Evolutionary conservation across 2,329 filamentous ascomycete genomes (phyloP).

Genomic region (Apiospora arundinis): DNA sequence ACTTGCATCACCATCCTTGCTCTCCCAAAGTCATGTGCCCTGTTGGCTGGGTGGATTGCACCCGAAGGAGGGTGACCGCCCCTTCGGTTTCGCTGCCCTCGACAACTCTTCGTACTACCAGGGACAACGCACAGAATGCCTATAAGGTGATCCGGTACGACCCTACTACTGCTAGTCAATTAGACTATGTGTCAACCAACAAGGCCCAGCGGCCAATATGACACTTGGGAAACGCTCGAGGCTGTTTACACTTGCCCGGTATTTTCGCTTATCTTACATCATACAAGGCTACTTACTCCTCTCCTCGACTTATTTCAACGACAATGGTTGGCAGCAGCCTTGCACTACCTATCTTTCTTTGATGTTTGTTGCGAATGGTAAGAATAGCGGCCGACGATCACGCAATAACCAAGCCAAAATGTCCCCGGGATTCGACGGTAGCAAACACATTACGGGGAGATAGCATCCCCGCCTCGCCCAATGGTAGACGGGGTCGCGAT

Average conservation of each 20-base stretch:
- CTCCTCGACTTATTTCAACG: background rate
- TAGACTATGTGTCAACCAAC: background rate
- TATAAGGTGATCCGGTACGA: background rate
- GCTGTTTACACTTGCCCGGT: background rate
- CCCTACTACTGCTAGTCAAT: slow-evolving; percentile 4
- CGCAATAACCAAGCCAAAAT: background rate
- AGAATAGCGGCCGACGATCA: background rate
- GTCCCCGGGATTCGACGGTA: background rate
- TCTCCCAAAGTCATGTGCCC: slow-evolving; percentile 14
- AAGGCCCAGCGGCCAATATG: background rate
- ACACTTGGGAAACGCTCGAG: background rate
- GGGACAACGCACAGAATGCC: slow-evolving; percentile 5
- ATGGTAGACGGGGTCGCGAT: background rate
- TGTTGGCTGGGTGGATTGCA: background rate
- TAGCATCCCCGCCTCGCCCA: background rate
- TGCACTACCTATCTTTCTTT: no score
- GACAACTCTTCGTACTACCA: slow-evolving; percentile 2
- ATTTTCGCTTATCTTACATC: slow-evolving; percentile 13
- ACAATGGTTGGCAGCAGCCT: background rate
- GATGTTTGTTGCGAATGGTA: background rate
- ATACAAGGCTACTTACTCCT: background rate
- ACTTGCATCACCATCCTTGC: slow-evolving; percentile 20
- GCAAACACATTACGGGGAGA: slow-evolving; percentile 8
- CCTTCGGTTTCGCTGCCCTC: slow-evolving; percentile 6
- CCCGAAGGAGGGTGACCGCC: slow-evolving; percentile 14